Evolutionary conservation across 805 yeast genomes (phyloP).

Genomic region (Nakazawaea sp.): DNA sequence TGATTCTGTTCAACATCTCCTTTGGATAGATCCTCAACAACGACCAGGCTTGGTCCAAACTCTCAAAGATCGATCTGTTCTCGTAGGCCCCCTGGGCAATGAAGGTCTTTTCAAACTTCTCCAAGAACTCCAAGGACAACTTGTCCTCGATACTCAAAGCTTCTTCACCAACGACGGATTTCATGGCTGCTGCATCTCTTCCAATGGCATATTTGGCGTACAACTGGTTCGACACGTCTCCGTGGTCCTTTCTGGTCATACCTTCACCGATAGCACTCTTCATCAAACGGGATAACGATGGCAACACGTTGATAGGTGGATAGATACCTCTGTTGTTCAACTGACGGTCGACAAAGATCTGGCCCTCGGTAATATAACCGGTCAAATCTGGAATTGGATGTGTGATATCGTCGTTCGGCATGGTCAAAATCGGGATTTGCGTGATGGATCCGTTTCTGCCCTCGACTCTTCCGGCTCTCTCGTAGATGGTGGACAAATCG

Average conservation of each 20-base stretch:
- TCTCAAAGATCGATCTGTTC: constrained; percentile 88
- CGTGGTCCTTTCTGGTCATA: constrained; percentile 99
- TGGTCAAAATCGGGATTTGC: constrained; percentile 96
- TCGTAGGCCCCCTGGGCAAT: constrained; percentile 97
- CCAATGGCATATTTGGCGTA: constrained; percentile 99
- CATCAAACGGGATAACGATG: constrained; percentile 97
- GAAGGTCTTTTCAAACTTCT: constrained; percentile 94
- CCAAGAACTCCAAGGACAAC: constrained; percentile 93
- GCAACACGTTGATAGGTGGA: constrained; percentile 98
- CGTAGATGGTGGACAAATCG: constrained; percentile 97
- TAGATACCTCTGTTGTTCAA: constrained; percentile 93
- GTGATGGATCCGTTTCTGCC: constrained; percentile 99
- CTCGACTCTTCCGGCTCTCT: constrained; percentile 99
- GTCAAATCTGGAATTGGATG: constrained; percentile 99
- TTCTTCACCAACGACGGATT: constrained; percentile 99
- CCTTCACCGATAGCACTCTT: constrained; percentile 99
- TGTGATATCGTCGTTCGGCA: constrained; percentile 99
- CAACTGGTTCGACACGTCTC: constrained; percentile 98
- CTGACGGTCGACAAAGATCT: constrained; percentile 95
- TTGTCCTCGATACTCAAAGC: constrained; percentile 97
- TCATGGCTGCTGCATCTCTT: constrained; percentile 99
- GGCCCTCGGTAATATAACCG: constrained; percentile 99
- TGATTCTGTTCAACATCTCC: constrained; percentile 96
- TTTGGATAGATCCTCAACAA: constrained; percentile 97
- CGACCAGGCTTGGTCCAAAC: constrained; percentile 97